Evolutionary conservation across 2,329 filamentous ascomycete genomes (phyloP), one percentile per base, ranked within the genome.

Genomic region (Coleophoma crateriformis): DNA sequence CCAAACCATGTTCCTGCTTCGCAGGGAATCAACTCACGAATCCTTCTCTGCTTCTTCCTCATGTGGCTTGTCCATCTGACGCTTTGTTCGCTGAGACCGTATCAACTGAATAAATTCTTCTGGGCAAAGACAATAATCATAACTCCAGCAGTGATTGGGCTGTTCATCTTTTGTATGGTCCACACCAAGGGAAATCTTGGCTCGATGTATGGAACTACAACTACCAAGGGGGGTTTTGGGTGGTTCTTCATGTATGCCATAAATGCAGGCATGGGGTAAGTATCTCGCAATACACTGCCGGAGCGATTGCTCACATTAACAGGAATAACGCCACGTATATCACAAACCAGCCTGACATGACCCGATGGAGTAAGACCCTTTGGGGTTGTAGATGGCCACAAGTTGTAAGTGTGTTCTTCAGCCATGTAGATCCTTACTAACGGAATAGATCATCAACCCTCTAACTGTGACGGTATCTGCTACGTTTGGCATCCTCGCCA

Each of bases 401-500:
- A 27, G 27, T 27, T 7, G 27, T 27, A 27, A 7, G 27, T 27
- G 27, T 10, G 6, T 2, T 4, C 2, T 27, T 7, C 8, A 27
- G 6, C 8, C 27, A 7, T 27, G 27, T 4, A 4, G 20, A 41
- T 6, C 14, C 4, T 7, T 13, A 41, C 11, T 41, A 15, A 60
- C 63, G 64, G 6, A 72, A 52, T 51, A 70, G 27, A 49, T 72
- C n/a, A 37, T 63, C 13, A 67, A 69, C 45, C 68, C 69, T 0
- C 58, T 72, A 33, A 64, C 66, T 13, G 66, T 70, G n/a, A 71
- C 70, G 3, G 52, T 71, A 19, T 67, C 67, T 7, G 68, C 68
- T 8, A 61, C 61, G 35, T 58, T 73, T 14, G 71, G 71, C 15
- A 72, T 73, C 47, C 54, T 71, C 19, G 63, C 67, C 1, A 71